phyloP scores from a whole-genome alignment of 2,329 filamentous ascomycete species.

The Mycogone perniciosa region DNA sequence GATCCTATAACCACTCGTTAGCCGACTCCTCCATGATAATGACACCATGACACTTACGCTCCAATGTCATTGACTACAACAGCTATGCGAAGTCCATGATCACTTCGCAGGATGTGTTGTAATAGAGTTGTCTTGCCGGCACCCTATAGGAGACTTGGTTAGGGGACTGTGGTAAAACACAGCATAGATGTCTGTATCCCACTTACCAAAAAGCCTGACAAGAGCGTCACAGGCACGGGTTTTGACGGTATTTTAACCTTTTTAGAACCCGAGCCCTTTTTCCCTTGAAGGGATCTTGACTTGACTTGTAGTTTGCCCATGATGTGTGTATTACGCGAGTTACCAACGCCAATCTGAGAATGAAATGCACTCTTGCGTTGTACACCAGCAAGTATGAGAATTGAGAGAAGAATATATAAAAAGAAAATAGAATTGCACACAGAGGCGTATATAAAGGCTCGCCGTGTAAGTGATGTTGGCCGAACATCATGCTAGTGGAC shows the following conservation, averaged over 20 bases:
- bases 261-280: background rate
- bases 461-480: too few relatives aligned
- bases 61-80: conserved; percentile 71
- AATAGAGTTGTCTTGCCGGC: conserved; percentile 67
- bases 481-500: too few relatives aligned
- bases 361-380: too few relatives aligned
- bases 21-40: too few relatives aligned
- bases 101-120: conserved; percentile 59
- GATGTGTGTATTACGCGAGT: too few relatives aligned
- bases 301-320: too few relatives aligned
- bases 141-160: conserved; percentile 36
- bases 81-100: conserved; percentile 62
- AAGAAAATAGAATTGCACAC: too few relatives aligned
- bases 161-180: background rate
- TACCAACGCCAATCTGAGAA: too few relatives aligned
- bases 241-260: conserved; percentile 12
- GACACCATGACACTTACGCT: conserved; percentile 31
- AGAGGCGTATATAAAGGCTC: too few relatives aligned
- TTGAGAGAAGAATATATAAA: too few relatives aligned
- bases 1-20: conserved; percentile 33
- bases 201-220: conserved; percentile 30
- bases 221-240: conserved; percentile 28
- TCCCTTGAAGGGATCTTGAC: background rate
- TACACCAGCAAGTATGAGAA: too few relatives aligned
- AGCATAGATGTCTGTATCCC: background rate